phyloP scores from a whole-genome alignment of 495 filamentous ascomycete species.

The Choiromyces venosus region DNA sequence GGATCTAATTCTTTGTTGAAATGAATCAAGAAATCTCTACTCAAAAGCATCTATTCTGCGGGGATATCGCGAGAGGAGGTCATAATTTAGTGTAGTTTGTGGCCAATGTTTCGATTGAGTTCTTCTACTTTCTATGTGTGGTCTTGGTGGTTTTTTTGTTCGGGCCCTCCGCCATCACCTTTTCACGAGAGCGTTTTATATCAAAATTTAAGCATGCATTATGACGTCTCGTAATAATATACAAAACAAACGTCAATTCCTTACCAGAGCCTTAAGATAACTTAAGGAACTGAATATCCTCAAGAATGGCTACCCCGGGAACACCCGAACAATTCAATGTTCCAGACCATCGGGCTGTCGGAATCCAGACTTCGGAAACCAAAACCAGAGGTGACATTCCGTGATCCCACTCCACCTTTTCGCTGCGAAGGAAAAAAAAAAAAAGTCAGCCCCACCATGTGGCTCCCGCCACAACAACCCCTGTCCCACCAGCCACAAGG shows the following conservation, averaged over 20 bases:
- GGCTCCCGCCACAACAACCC: neutral
- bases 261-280: neutral
- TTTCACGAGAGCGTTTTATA: neutral
- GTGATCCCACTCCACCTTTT: neutral
- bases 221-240: neutral
- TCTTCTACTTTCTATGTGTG: neutral
- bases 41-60: neutral
- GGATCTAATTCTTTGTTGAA: neutral
- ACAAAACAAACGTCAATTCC: neutral
- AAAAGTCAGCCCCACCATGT: neutral
- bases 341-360: neutral
- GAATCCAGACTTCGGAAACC: neutral
- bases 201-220: neutral
- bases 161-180: neutral
- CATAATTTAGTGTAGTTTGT: neutral
- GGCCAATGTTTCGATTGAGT: neutral
- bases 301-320: neutral
- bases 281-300: neutral
- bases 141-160: neutral
- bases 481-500: neutral
- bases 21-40: neutral
- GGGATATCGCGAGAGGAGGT: neutral
- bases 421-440: neutral
- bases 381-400: neutral
- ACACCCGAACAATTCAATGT: neutral